Base-by-base conservation (phyloP, 768 basidiomycete species). In the Xanthoconium stramineum region DNA sequence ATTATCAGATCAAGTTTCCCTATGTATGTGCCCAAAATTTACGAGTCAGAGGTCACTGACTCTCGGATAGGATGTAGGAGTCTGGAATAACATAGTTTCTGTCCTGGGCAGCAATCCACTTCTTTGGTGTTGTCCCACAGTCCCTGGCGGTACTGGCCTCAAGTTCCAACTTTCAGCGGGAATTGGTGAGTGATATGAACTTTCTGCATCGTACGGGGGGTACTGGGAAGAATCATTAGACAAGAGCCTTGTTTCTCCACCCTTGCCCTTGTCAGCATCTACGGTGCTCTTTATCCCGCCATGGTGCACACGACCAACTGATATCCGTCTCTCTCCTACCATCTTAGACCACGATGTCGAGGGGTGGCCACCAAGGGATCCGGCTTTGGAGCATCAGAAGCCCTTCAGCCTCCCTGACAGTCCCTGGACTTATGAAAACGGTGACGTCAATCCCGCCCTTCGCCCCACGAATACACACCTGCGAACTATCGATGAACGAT, bases 401-500 rank as follows among this genome's bases (percentile, higher is more conserved):
- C 68, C 69, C 11, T 79, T 84, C 60, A 69, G 68, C 35, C 79
- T 85, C 35, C 80, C 83, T 2, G 69, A 77, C 24, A 84, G 83
- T 6, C 92, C 94, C 6, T 97, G 94, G 87, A 92, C 92, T 14
- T 96, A 91, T 65, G 85, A 88, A 60, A 87, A 89, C 50, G 87
- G 77, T 19, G 74, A 78, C 14, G 65, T 94, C 14, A 97, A 97
- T 66, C 94, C 94, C 8, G 66, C 75, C 37, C 82, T 96, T 11
- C 76, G 75, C 38, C 86, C 93, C 0, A 84, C 82, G 38, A 88
- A 83, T 59, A 62, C 77, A 17, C 71, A 65, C 39, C 62, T 69
- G 33, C 76, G 76, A 28, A 52, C 69, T 47, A 57, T 57, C 35
- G 65, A 43, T 54, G 68, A 51, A 65, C 62, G 44, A 33, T 61